phyloP scores from a whole-genome alignment of 2,329 filamentous ascomycete species.

The Chalaropsis ovoidea region DNA sequence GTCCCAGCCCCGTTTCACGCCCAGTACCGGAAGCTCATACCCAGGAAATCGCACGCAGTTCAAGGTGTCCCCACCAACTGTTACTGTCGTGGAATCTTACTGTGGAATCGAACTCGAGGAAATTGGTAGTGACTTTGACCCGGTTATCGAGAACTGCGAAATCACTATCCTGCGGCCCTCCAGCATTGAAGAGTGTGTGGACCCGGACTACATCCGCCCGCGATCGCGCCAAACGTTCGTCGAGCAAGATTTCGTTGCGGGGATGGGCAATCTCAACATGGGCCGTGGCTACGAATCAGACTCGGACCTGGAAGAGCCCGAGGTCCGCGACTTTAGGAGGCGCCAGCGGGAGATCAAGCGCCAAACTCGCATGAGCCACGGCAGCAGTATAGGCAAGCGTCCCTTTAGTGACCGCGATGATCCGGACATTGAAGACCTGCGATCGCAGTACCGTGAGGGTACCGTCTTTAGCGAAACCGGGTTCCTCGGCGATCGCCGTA shows the following conservation, averaged over 20 bases:
- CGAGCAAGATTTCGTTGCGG: slow-evolving; percentile 7
- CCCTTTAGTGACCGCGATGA: slow-evolving; percentile 47
- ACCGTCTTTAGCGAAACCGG: slow-evolving; percentile 33
- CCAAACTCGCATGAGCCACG: slow-evolving; percentile 40
- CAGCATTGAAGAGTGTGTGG: slow-evolving; percentile 34
- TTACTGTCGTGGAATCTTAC: slow-evolving; percentile 8
- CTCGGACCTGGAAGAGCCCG: slow-evolving; percentile 46
- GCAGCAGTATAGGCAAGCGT: slow-evolving; percentile 46
- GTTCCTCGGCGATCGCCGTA: slow-evolving; percentile 37
- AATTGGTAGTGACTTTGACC: slow-evolving; percentile 2
- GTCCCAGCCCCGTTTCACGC: slow-evolving; percentile 9
- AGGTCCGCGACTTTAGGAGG: slow-evolving; percentile 35
- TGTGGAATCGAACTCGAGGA: slow-evolving; percentile 7
- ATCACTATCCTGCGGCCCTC: slow-evolving; percentile 14
- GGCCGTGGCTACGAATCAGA: slow-evolving; percentile 34
- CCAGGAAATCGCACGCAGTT: not conserved
- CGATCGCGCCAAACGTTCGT: slow-evolving; percentile 32
- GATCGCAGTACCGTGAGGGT: slow-evolving; percentile 21
- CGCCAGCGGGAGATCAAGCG: slow-evolving; percentile 38
- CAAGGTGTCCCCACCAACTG: not conserved
- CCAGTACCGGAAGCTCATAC: slow-evolving; percentile 10
- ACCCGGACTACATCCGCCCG: slow-evolving; percentile 36
- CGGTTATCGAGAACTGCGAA: slow-evolving; percentile 1
- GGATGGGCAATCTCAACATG: slow-evolving; percentile 30
- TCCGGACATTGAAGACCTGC: slow-evolving; percentile 36